Percentiles rank a stretch among this genome's conserved stretches.
phyloP scores from a whole-genome alignment of 1,139 yeast species.

The Blastobotrys petasosporus region DNA sequence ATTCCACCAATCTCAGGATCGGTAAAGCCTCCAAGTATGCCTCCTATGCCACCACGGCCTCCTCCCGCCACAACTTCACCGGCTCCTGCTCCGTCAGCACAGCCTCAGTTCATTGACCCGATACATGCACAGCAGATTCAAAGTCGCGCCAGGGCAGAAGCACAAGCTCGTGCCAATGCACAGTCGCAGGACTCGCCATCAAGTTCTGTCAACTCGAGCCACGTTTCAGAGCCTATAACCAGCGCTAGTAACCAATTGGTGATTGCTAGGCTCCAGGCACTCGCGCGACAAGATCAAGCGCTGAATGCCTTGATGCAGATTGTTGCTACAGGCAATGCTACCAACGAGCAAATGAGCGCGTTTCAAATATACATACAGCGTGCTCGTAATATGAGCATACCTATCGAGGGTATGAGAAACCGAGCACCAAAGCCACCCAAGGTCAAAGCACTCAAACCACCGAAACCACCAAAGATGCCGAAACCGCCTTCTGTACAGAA shows the following conservation, averaged over 20 bases:
- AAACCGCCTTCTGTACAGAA: slow-evolving; percentile 19
- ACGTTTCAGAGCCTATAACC: slow-evolving; percentile 15
- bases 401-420: slow-evolving; percentile 18
- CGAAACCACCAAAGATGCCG: slow-evolving; percentile 22
- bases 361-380: slow-evolving; percentile 73
- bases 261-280: slow-evolving; percentile 73
- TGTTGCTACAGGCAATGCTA: slow-evolving; percentile 78
- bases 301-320: slow-evolving; percentile 67
- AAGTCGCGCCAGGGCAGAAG: neutral
- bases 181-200: slow-evolving; percentile 5
- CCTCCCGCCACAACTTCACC: no score
- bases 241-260: slow-evolving; percentile 58
- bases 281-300: slow-evolving; percentile 68
- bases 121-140: slow-evolving; percentile 2
- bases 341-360: slow-evolving; percentile 59
- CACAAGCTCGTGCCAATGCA: neutral
- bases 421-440: slow-evolving; percentile 5
- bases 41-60: neutral
- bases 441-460: slow-evolving; percentile 9
- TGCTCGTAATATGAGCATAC: slow-evolving; percentile 70
- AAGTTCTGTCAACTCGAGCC: slow-evolving; percentile 10
- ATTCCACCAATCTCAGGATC: no score
- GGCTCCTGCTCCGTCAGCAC: neutral
- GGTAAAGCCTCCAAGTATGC: neutral
- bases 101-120: slow-evolving; percentile 2